Percentiles rank a stretch among this genome's conserved stretches.
Conservation (phyloP, 1,284 basidiomycete species). For the Cystobasidium sp. region DNA sequence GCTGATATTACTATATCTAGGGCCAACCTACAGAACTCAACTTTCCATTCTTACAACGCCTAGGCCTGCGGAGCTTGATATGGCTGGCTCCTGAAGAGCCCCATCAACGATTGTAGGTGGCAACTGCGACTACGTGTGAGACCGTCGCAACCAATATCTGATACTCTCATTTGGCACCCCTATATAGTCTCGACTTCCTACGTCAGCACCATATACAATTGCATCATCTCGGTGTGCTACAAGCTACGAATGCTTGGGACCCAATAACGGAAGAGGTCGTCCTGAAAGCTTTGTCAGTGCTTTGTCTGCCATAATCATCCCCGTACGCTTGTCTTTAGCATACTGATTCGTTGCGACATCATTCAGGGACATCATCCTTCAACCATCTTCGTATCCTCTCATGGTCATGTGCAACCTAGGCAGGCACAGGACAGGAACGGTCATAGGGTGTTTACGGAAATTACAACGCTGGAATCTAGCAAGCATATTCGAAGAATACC, state of each 20-base stretch:
- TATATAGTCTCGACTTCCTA: constrained; percentile 48
- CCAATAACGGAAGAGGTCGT: constrained; percentile 62
- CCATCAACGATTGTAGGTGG: constrained; percentile 59
- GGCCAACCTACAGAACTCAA: constrained; percentile 63
- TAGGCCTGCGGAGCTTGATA: constrained; percentile 60
- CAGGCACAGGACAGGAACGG: constrained; percentile 63
- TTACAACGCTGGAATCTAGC: constrained; percentile 63
- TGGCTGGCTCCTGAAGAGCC: constrained; percentile 64
- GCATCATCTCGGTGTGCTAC: constrained; percentile 59
- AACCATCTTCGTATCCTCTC: constrained; percentile 60
- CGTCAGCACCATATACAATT: constrained; percentile 50
- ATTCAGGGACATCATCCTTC: constrained; percentile 59
- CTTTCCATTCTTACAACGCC: constrained; percentile 63
- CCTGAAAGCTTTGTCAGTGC: constrained; percentile 59
- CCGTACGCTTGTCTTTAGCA: too few relatives aligned
- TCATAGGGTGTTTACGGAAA: constrained; percentile 63
- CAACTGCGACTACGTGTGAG: neutral
- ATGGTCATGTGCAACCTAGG: constrained; percentile 64
- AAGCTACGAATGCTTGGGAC: constrained; percentile 58
- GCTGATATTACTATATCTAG: neutral
- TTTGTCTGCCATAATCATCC: neutral
- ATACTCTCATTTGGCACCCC: neutral
- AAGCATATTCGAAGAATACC: constrained; percentile 64
- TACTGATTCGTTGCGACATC: too few relatives aligned
- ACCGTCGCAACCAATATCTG: neutral